Base-by-base conservation (phyloP, 805 yeast genomes). In the Yamadazyma nakazawae region DNA sequence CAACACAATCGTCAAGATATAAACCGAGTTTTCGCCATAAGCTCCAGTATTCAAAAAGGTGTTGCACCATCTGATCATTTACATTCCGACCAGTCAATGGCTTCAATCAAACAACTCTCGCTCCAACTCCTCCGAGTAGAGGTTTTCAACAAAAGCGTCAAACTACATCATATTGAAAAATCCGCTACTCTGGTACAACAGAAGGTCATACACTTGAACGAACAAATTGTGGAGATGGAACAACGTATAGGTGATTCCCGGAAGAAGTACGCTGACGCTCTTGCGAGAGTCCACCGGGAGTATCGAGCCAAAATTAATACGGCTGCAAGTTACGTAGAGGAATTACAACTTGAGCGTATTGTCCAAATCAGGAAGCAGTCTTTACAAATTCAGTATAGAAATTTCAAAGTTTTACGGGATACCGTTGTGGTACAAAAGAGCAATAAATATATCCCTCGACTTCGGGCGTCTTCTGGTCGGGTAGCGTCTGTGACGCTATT, bases 121-220 rank as follows among this genome's bases (percentile, higher is more conserved):
- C 46, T 64, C 5, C 71, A 67, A 41, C 55, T 71, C 36, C 58
- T 61, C 30, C 68, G 63, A 48, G 54, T 68, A 13, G 61, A 62
- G 34, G 34, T 50, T 3, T 37, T 50, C 13, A 50, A 52, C 43
- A 25, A 55, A 4, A 52, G 54, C n/a, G 39, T 57, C n/a, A 48
- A 48, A 30, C 42, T 55, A 11, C 48, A 49, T 30, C 57, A 57
- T 26, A 54, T 57, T 13, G 39, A 49, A 11, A 47, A 41, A 25
- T 37, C 50, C 21, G 46, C 19, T 43, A 44, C 40, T 11, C 40
- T 26, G 18, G 45, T 37, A 44, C 57, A 36, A 38, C 57, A n/a
- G 37, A 53, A 38, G 42, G 52, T 43, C 24, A 54, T 52, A 3
- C 42, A 34, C 10, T 35, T 52, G 21, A 52, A 52, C 38, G 56